Evolutionary conservation across 345 rosid genomes (phyloP).

Genomic region (Anastatica hierochuntica): DNA sequence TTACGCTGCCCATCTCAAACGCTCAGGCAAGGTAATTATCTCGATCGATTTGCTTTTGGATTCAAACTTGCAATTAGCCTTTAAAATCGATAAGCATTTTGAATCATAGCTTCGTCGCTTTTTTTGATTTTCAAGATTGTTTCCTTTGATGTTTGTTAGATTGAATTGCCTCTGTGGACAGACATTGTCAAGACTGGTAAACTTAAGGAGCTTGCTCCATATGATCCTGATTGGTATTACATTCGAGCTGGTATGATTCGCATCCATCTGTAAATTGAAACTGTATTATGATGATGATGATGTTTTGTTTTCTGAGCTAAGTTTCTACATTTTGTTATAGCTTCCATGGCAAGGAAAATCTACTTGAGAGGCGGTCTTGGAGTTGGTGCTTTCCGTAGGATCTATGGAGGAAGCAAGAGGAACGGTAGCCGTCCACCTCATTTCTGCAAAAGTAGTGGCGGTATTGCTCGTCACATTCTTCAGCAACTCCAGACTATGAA

Average conservation of each 20-base stretch:
- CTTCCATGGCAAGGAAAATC: slow-evolving; percentile 33
- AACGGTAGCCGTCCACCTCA: slow-evolving; percentile 34
- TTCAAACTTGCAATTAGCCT: no score
- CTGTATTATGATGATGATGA: not conserved
- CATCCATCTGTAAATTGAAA: no score
- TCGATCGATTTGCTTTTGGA: no score
- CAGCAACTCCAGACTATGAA: slow-evolving; percentile 35
- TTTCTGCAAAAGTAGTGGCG: slow-evolving; percentile 35
- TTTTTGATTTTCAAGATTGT: not conserved
- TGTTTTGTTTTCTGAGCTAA: not conserved
- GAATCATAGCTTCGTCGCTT: no score
- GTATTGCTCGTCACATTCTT: slow-evolving; percentile 34
- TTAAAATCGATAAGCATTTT: no score
- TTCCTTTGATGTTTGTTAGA: slow-evolving; percentile 22
- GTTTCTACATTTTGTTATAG: not conserved
- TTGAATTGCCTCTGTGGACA: slow-evolving; percentile 61
- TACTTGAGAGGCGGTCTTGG: slow-evolving; percentile 35
- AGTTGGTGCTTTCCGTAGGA: slow-evolving; percentile 34
- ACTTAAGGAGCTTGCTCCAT: slow-evolving; percentile 64
- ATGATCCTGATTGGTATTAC: slow-evolving; percentile 68
- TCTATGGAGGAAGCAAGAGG: slow-evolving; percentile 36
- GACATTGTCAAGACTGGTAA: slow-evolving; percentile 66
- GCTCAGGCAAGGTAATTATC: slow-evolving; percentile 28
- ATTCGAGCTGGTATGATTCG: slow-evolving; percentile 44
- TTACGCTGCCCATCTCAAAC: slow-evolving; percentile 33